Evolutionary conservation across 2,329 filamentous ascomycete species (phyloP).

Genomic region (Neonectria coccinea): DNA sequence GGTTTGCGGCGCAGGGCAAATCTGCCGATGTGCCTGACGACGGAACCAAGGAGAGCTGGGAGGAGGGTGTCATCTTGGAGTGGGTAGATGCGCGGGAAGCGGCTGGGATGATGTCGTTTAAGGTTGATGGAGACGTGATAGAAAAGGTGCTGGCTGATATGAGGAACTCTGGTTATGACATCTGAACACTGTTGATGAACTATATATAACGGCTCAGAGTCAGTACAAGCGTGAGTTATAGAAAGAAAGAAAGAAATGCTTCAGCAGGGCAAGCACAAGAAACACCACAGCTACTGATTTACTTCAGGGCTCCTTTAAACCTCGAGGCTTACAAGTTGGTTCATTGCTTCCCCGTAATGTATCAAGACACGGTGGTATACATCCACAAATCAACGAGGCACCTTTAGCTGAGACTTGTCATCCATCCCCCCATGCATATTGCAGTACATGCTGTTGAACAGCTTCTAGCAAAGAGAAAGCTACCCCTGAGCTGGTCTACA

Average conservation of each 20-base stretch:
- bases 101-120: slow-evolving; percentile 37
- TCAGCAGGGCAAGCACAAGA: not conserved
- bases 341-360: not conserved
- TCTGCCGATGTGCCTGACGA: slow-evolving; percentile 41
- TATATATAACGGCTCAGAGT: not conserved
- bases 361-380: not conserved
- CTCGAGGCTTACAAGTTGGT: not conserved
- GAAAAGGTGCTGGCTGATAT: slow-evolving; percentile 45
- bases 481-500: not conserved
- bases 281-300: not conserved
- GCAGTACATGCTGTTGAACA: not conserved
- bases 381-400: not conserved
- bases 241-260: not conserved
- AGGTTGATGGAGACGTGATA: slow-evolving; percentile 43
- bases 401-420: not conserved
- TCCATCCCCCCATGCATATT: not conserved
- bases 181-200: slow-evolving; percentile 25
- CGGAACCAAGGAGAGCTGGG: slow-evolving; percentile 49
- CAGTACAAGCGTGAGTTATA: too few relatives aligned
- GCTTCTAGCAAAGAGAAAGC: not conserved
- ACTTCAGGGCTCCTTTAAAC: not conserved
- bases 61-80: slow-evolving; percentile 39
- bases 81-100: slow-evolving; percentile 44
- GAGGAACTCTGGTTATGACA: slow-evolving; percentile 43
- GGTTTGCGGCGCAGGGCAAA: slow-evolving; percentile 52